phyloP scores from a whole-genome alignment of 208 protist species.

The Trypanosoma conorhini region DNA sequence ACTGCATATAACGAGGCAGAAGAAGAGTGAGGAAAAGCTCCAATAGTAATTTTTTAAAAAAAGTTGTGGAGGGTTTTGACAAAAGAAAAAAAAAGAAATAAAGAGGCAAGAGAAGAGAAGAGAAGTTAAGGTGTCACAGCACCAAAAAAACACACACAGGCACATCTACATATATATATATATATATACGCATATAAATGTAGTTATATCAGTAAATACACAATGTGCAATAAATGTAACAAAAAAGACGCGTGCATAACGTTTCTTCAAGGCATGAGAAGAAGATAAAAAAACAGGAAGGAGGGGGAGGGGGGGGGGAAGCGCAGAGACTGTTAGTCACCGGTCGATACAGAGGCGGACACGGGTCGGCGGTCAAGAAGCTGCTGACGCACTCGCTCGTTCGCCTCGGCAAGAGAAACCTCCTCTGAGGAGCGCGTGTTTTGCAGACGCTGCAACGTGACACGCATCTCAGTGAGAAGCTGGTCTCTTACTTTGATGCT shows the following conservation, averaged over 20 bases:
- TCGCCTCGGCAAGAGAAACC: conserved; percentile 3
- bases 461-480: conserved; percentile 19
- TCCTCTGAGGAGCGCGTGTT: conserved; percentile 4
- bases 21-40: no score
- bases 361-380: neutral
- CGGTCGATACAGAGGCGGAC: neutral
- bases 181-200: neutral
- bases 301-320: neutral
- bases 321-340: conserved; percentile 1
- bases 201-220: neutral
- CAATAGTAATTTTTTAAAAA: no score
- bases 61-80: no score
- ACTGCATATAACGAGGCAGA: conserved; percentile 4
- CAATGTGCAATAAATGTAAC: neutral
- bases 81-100: neutral
- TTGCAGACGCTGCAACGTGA: conserved; percentile 1
- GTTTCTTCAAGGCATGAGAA: neutral
- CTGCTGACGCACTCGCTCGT: conserved; percentile 1
- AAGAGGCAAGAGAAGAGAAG: no score
- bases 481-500: conserved; percentile 12
- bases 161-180: neutral
- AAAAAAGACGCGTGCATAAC: neutral
- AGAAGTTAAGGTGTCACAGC: no score
- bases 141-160: neutral
- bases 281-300: conserved; percentile 2